These are phyloP conservation scores for Fusarium multiceps DNA, from an alignment of 2,329 filamentous ascomycete genomes.

Conservation along the genomic window DNA sequence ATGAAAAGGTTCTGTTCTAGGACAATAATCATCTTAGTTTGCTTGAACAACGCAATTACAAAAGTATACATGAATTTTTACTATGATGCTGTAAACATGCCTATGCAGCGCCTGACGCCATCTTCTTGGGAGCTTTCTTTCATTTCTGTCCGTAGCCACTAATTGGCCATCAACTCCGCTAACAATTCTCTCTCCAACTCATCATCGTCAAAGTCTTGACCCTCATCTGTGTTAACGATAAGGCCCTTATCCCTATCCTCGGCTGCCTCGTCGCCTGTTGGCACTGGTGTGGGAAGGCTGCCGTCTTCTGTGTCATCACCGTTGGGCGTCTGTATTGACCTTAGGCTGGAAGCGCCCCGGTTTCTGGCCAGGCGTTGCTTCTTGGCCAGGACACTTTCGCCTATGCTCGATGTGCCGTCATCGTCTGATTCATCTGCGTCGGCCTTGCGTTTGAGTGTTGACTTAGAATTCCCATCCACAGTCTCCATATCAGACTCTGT, in stretches of 20 bases:
- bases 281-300: constrained; percentile 56
- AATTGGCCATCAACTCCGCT: constrained; percentile 64
- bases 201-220: constrained; percentile 61
- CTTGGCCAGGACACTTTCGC: constrained; percentile 60
- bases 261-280: constrained; percentile 50
- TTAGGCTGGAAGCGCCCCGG: constrained; percentile 59
- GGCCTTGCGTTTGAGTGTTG: constrained; percentile 51
- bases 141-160: constrained; percentile 12
- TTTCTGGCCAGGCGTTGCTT: constrained; percentile 61
- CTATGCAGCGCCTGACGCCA: constrained; percentile 2
- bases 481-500: constrained; percentile 47
- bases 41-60: background rate
- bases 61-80: background rate
- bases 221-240: constrained; percentile 45
- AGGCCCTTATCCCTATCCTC: constrained; percentile 47
- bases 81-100: background rate
- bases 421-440: constrained; percentile 51
- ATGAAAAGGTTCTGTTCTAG: background rate
- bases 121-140: constrained; percentile 1
- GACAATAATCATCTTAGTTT: background rate
- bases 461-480: constrained; percentile 42
- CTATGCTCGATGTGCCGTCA: constrained; percentile 45
- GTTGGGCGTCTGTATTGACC: constrained; percentile 58
- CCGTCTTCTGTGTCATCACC: constrained; percentile 51
- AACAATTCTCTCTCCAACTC: constrained; percentile 73